These are phyloP conservation scores for Apophysomyces variabilis DNA, from an alignment of 371 early-diverging fungal genomes.

Conservation along the genomic window DNA sequence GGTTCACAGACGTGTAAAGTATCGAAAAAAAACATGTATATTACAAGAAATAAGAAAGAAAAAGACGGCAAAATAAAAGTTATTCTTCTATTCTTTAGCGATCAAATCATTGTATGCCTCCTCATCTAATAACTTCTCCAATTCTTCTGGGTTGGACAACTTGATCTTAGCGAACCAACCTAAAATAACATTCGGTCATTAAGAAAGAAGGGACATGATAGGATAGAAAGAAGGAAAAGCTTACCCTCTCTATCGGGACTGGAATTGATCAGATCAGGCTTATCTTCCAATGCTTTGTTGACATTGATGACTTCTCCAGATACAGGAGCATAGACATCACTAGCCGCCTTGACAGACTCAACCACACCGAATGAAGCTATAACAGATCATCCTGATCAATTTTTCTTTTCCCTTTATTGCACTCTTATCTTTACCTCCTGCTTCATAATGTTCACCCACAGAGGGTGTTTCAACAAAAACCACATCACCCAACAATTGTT, in stretches of 20 bases:
- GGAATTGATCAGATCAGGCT: conserved; percentile 81
- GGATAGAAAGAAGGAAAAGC: not conserved
- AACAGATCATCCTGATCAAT: not conserved
- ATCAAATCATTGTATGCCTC: conserved; percentile 63
- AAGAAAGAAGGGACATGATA: no score
- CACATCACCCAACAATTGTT: conserved; percentile 88
- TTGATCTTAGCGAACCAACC: conserved; percentile 96
- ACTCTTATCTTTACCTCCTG: conserved; percentile 53
- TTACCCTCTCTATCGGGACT: conserved; percentile 80
- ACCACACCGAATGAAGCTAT: conserved; percentile 83
- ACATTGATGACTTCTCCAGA: conserved; percentile 82
- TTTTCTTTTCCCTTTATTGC: not conserved
- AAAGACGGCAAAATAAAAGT: not conserved
- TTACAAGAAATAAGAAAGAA: no score
- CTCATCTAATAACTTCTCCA: conserved; percentile 78
- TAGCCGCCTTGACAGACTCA: conserved; percentile 96
- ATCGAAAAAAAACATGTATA: no score
- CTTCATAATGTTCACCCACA: conserved; percentile 62
- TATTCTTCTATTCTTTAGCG: conserved; percentile 23
- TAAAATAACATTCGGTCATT: conserved; percentile 19
- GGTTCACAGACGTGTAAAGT: not conserved
- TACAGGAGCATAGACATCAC: conserved; percentile 91
- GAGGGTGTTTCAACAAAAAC: conserved; percentile 88
- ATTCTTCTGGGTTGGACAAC: conserved; percentile 67
- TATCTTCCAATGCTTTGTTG: conserved; percentile 67